Conservation (phyloP, 306 rosid species). For the Begonia fuchsioides region DNA sequence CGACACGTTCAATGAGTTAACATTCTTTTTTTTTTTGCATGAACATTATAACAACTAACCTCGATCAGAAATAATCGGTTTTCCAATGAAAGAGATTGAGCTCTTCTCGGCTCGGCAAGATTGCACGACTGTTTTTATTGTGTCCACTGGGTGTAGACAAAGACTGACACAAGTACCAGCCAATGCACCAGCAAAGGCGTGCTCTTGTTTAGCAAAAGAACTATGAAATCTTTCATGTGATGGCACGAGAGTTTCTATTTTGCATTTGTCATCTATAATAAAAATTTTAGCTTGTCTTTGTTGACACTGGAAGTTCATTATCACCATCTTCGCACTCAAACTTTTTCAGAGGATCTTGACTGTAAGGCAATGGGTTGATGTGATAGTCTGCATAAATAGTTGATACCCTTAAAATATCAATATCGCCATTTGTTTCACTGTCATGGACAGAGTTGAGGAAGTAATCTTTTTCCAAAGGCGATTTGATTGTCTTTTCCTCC, state of each 20-base stretch:
- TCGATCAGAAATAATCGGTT: conserved; percentile 77
- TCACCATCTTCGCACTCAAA: conserved; percentile 19
- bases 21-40: conserved; percentile 8
- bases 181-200: conserved; percentile 94
- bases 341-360: conserved; percentile 15
- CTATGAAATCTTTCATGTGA: conserved; percentile 21
- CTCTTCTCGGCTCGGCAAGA: conserved; percentile 56
- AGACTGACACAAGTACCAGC: conserved; percentile 86
- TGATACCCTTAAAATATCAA: conserved; percentile 15
- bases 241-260: conserved; percentile 18
- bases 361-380: conserved; percentile 19
- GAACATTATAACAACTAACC: conserved; percentile 33
- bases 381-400: conserved; percentile 27
- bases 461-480: conserved; percentile 40
- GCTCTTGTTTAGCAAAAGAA: conserved; percentile 52
- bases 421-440: conserved; percentile 12
- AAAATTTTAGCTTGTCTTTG: conserved; percentile 16
- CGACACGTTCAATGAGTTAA: too few relatives aligned
- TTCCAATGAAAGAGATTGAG: conserved; percentile 63
- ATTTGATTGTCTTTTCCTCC: conserved; percentile 14
- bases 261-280: conserved; percentile 17
- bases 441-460: conserved; percentile 23
- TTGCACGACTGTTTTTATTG: conserved; percentile 80
- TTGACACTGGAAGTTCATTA: conserved; percentile 25
- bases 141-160: conserved; percentile 91